These are phyloP conservation scores for Chlorella sp. DNA, from an alignment of 139 green algal species.

Conservation along the genomic window DNA sequence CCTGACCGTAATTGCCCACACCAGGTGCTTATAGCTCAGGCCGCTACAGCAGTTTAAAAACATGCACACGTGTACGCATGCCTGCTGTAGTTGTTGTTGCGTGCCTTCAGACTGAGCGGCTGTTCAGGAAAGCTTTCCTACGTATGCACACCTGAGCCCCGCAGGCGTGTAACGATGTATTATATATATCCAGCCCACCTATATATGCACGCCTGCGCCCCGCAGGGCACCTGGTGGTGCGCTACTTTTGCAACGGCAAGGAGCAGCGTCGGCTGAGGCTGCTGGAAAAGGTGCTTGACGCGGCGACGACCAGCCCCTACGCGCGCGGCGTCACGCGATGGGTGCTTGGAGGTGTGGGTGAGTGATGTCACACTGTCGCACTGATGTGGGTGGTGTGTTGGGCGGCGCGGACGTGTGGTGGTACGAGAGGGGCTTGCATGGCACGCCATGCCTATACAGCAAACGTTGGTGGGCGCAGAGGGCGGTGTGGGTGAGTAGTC, in stretches of 20 bases:
- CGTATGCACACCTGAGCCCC: too few relatives aligned
- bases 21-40: not conserved
- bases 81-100: too few relatives aligned
- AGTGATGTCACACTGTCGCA: not conserved
- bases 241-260: constrained; percentile 48
- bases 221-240: constrained; percentile 56
- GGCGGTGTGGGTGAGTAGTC: not conserved
- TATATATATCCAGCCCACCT: too few relatives aligned
- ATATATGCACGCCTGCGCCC: not conserved
- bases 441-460: not conserved
- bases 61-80: not conserved
- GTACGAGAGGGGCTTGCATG: not conserved
- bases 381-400: not conserved
- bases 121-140: too few relatives aligned
- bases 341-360: constrained; percentile 42
- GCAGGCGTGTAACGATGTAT: too few relatives aligned
- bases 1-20: too few relatives aligned
- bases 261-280: constrained; percentile 57
- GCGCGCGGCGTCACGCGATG: constrained; percentile 42
- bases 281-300: constrained; percentile 58
- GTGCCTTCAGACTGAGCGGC: too few relatives aligned
- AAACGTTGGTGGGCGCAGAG: not conserved
- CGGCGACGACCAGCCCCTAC: constrained; percentile 50
- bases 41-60: not conserved
- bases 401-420: too few relatives aligned